These are phyloP conservation scores for Triticum monococcum DNA, from an alignment of 176 grass and related monocot species.

Conservation along the genomic window DNA sequence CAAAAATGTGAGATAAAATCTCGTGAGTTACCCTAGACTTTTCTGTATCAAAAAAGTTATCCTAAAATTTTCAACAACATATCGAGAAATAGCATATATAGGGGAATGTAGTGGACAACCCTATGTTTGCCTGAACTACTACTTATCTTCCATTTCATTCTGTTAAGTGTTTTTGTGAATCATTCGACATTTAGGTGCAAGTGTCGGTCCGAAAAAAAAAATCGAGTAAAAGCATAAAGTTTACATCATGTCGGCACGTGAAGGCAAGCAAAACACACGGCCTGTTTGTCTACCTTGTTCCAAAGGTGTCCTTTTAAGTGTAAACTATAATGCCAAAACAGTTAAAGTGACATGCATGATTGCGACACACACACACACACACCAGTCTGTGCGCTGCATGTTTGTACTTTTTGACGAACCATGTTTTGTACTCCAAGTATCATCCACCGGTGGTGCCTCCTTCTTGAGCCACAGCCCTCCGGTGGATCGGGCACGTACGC, in stretches of 20 bases:
- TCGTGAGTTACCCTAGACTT: too few species aligned
- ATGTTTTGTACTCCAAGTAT: constrained; percentile 26
- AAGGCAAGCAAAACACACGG: background rate
- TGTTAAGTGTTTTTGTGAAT: too few species aligned
- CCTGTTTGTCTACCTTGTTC: background rate
- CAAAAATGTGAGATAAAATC: too few species aligned
- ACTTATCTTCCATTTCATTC: too few species aligned
- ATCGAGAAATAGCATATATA: too few species aligned
- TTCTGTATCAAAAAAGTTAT: too few species aligned
- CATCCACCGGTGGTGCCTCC: background rate
- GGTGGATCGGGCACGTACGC: background rate
- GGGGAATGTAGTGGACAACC: too few species aligned
- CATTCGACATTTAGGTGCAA: too few species aligned
- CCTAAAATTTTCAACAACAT: too few species aligned
- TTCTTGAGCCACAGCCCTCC: background rate
- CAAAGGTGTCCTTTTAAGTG: background rate
- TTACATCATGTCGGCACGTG: background rate
- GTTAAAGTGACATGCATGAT: background rate
- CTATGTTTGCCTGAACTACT: too few species aligned
- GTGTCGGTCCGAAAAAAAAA: too few species aligned
- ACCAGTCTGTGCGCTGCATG: background rate
- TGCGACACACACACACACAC: background rate
- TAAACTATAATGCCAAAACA: background rate
- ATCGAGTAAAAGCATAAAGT: too few species aligned
- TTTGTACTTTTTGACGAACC: background rate